Percentiles rank a stretch among this genome's conserved stretches.
phyloP scores from a whole-genome alignment of 2,329 filamentous ascomycete genomes.

The Colletotrichum melonis region DNA sequence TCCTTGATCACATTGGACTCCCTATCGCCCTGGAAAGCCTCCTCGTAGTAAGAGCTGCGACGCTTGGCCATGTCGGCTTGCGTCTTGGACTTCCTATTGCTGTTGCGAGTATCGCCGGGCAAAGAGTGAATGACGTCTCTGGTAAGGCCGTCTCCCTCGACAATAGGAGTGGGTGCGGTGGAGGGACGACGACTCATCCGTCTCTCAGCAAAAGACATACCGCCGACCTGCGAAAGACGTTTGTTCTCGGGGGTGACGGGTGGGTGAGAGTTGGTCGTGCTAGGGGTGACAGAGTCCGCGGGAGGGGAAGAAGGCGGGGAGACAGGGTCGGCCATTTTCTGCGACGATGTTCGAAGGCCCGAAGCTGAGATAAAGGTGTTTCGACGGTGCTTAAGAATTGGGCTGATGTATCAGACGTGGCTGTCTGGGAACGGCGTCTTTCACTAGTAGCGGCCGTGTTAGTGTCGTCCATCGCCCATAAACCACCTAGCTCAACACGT shows the following conservation, averaged over 20 bases:
- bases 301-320: constrained; percentile 29
- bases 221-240: constrained; percentile 18
- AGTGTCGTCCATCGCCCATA: constrained; percentile 16
- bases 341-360: constrained; percentile 13
- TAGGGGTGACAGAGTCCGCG: constrained; percentile 15
- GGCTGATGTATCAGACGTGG: constrained; percentile 16
- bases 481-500: constrained; percentile 22
- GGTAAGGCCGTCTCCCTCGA: constrained; percentile 50
- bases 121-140: constrained; percentile 52
- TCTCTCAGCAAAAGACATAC: constrained; percentile 46
- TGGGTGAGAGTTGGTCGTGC: constrained; percentile 1
- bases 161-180: constrained; percentile 43
- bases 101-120: constrained; percentile 50
- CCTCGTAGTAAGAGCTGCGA: constrained; percentile 59
- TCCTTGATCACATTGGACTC: constrained; percentile 51
- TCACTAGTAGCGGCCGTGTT: constrained; percentile 30
- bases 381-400: constrained; percentile 12
- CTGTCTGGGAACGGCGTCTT: constrained; percentile 20
- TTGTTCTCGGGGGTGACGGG: constrained; percentile 27
- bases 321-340: constrained; percentile 23
- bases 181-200: constrained; percentile 39
- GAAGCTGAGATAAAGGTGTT: constrained; percentile 28
- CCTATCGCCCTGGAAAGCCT: constrained; percentile 51
- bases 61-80: constrained; percentile 48
- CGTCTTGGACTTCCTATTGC: constrained; percentile 43